Evolutionary conservation across 2,329 filamentous ascomycete species (phyloP).

Genomic region (Fusarium caatingaense): DNA sequence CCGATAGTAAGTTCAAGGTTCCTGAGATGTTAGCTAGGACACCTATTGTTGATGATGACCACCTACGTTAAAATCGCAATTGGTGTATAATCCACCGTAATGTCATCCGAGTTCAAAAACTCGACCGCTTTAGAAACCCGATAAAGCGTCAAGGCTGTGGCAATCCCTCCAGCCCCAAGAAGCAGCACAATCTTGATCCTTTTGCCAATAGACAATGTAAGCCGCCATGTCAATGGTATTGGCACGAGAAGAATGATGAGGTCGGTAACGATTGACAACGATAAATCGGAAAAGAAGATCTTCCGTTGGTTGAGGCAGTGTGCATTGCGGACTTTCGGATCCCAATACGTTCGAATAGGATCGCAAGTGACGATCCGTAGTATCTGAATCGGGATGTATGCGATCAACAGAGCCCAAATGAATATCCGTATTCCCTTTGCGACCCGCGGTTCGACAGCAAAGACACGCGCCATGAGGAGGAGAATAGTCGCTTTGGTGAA

Average conservation of each 20-base stretch:
- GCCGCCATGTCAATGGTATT: constrained; percentile 32
- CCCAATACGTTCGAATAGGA: constrained; percentile 57
- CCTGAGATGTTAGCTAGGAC: constrained; percentile 3
- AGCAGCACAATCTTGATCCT: constrained; percentile 40
- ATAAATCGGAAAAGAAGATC: constrained; percentile 38
- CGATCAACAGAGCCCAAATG: constrained; percentile 30
- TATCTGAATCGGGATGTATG: constrained; percentile 40
- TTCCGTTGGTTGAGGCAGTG: constrained; percentile 53
- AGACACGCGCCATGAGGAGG: constrained; percentile 40
- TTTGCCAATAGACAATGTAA: constrained; percentile 31
- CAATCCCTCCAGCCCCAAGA: constrained; percentile 37
- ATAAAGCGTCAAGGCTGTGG: constrained; percentile 35
- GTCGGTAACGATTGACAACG: constrained; percentile 35
- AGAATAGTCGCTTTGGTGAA: constrained; percentile 42
- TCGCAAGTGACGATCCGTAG: constrained; percentile 57
- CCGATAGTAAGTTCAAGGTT: constrained; percentile 37
- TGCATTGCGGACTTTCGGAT: constrained; percentile 33
- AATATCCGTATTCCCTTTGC: constrained; percentile 33
- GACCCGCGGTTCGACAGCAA: constrained; percentile 30
- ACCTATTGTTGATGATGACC: rapidly evolving
- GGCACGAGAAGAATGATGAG: constrained; percentile 35
- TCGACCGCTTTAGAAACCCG: constrained; percentile 13
- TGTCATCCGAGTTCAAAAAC: constrained; percentile 37
- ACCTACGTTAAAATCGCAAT: constrained; percentile 39
- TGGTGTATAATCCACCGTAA: constrained; percentile 33